phyloP scores from a whole-genome alignment of 805 yeast species.

The Saccharomycopsis sp. region DNA sequence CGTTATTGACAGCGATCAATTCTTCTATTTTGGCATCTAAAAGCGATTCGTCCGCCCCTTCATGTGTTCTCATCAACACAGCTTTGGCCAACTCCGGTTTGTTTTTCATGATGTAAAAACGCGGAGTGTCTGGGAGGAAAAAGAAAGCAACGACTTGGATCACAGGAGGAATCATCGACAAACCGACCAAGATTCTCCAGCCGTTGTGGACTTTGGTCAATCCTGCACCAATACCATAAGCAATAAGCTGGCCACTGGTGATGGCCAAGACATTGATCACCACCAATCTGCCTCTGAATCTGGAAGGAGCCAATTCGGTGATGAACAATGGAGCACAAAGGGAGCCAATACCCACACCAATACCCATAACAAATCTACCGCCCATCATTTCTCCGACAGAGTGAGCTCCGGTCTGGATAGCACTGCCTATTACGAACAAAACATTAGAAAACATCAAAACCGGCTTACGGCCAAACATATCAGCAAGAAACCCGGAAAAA shows the following conservation, averaged over 20 bases:
- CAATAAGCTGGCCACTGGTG: constrained; percentile 92
- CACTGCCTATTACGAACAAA: constrained; percentile 78
- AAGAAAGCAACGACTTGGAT: constrained; percentile 68
- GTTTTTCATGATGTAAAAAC: constrained; percentile 74
- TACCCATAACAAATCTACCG: constrained; percentile 91
- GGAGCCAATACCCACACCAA: constrained; percentile 95
- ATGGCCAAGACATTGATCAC: constrained; percentile 83
- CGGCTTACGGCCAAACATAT: constrained; percentile 76
- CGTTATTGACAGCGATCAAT: constrained; percentile 41
- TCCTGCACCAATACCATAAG: constrained; percentile 92
- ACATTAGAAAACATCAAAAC: constrained; percentile 78
- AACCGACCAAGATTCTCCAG: constrained; percentile 89
- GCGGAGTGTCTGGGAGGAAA: constrained; percentile 93
- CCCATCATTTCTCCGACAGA: constrained; percentile 85
- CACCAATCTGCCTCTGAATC: constrained; percentile 85
- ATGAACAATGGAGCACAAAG: constrained; percentile 91
- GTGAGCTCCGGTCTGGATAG: constrained; percentile 73
- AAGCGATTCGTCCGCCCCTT: constrained; percentile 53
- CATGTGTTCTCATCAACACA: constrained; percentile 60
- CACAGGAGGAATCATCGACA: constrained; percentile 82
- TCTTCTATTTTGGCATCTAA: constrained; percentile 66
- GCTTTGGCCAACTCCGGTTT: constrained; percentile 54
- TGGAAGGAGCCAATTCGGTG: constrained; percentile 86
- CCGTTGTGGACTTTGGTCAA: constrained; percentile 67
- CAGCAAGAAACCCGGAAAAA: constrained; percentile 77